Conservation (phyloP, 1,284 basidiomycete species). For the Rhodofomes roseus region DNA sequence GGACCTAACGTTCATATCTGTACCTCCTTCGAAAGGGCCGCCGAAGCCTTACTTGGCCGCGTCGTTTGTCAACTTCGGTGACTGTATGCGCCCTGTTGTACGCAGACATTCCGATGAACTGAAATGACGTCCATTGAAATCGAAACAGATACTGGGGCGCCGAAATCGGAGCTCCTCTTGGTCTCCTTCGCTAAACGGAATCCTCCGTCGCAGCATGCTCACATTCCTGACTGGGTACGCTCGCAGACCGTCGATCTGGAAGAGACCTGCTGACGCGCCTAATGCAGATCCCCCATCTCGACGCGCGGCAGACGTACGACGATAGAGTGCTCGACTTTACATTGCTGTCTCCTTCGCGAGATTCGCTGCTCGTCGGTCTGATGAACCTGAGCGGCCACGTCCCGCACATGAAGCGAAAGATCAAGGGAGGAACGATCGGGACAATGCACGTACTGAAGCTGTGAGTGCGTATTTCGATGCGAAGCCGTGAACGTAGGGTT, state of each 20-base stretch:
- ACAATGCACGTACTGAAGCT: slow-evolving; percentile 45
- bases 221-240: background rate
- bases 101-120: background rate
- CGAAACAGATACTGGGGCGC: slow-evolving; percentile 20
- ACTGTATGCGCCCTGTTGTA: slow-evolving; percentile 42
- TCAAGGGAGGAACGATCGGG: slow-evolving; percentile 47
- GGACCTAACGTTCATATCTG: slow-evolving; percentile 44
- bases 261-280: background rate
- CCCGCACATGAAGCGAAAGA: slow-evolving; percentile 28
- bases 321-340: slow-evolving; percentile 40
- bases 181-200: slow-evolving; percentile 18
- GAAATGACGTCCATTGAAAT: background rate
- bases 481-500: background rate
- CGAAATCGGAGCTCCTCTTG: slow-evolving; percentile 25
- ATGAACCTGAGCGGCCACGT: slow-evolving; percentile 40
- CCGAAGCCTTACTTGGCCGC: slow-evolving; percentile 40
- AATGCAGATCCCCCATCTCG: background rate
- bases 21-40: slow-evolving; percentile 20
- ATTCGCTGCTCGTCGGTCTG: slow-evolving; percentile 39
- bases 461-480: slow-evolving; percentile 33
- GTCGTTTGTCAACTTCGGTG: slow-evolving; percentile 53
- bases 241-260: background rate
- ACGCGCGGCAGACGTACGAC: slow-evolving; percentile 31
- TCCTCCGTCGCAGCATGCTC: background rate
- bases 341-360: slow-evolving; percentile 24